Evolutionary conservation across 495 filamentous ascomycete genomes (phyloP).

Genomic region (Thozetella sp.): DNA sequence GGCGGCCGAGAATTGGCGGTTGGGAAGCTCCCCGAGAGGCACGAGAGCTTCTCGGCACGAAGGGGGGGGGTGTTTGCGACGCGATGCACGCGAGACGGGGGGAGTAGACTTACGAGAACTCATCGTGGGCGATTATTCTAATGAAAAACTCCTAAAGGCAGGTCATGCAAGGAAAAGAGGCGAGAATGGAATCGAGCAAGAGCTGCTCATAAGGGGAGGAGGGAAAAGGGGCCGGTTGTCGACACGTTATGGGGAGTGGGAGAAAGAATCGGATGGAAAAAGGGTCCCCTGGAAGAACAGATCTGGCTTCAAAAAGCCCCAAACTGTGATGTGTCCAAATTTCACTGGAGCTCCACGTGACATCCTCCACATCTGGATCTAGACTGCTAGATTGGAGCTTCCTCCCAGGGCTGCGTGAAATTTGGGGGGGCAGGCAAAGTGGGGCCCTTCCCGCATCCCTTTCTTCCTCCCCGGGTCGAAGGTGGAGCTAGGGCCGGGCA

Average conservation of each 20-base stretch:
- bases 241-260: conserved; percentile 27
- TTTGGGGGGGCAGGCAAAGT: conserved; percentile 3
- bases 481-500: conserved; percentile 2
- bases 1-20: conserved; percentile 27
- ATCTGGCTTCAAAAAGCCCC: conserved; percentile 51
- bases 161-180: conserved; percentile 40
- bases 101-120: conserved; percentile 54
- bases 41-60: conserved; percentile 46
- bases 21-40: conserved; percentile 20
- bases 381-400: background rate
- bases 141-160: conserved; percentile 41
- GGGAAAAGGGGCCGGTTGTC: conserved; percentile 31
- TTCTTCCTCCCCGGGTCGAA: background rate
- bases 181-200: conserved; percentile 33
- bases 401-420: too few relatives aligned
- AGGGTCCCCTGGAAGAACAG: conserved; percentile 26
- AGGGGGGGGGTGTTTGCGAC: conserved; percentile 39
- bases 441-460: background rate
- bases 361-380: conserved; percentile 9
- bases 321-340: conserved; percentile 56
- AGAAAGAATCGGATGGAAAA: conserved; percentile 36
- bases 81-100: conserved; percentile 18
- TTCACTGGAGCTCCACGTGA: conserved; percentile 43
- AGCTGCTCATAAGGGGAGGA: conserved; percentile 31
- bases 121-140: conserved; percentile 54